Conservation (phyloP, 352 stramenopile species). For the Pilasporangium apinafurcum region DNA sequence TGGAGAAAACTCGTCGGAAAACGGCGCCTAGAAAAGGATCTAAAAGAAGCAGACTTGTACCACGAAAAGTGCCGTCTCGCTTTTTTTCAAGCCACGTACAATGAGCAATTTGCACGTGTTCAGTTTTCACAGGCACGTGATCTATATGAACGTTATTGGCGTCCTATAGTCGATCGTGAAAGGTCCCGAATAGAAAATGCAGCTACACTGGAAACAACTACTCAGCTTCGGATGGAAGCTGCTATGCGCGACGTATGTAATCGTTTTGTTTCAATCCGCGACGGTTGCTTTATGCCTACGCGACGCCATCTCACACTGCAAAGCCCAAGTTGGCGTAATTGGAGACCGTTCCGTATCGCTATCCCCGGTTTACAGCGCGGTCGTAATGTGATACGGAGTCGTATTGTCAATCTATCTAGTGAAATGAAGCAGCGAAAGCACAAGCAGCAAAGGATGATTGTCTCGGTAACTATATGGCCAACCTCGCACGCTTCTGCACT, state of each 20-base stretch:
- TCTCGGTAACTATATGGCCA: slow-evolving; percentile 37
- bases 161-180: slow-evolving; percentile 13
- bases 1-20: slow-evolving; percentile 64
- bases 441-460: slow-evolving; percentile 35
- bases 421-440: slow-evolving; percentile 1
- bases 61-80: slow-evolving; percentile 36
- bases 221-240: slow-evolving; percentile 13
- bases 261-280: slow-evolving; percentile 32
- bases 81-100: slow-evolving; percentile 54
- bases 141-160: slow-evolving; percentile 21
- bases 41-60: slow-evolving; percentile 22
- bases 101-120: slow-evolving; percentile 42
- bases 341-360: slow-evolving; percentile 18
- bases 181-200: slow-evolving; percentile 15
- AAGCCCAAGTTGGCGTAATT: slow-evolving; percentile 19
- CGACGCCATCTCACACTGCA: slow-evolving; percentile 44
- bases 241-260: slow-evolving; percentile 31
- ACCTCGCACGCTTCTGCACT: not conserved
- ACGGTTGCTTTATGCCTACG: slow-evolving; percentile 31
- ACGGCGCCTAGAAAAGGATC: slow-evolving; percentile 34
- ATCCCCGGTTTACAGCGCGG: slow-evolving; percentile 38
- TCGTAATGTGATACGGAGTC: slow-evolving; percentile 33
- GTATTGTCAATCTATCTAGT: slow-evolving; percentile 24
- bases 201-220: slow-evolving; percentile 18
- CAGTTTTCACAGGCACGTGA: slow-evolving; percentile 20